These are phyloP conservation scores for Boletus sensibilis DNA, from an alignment of 768 basidiomycete genomes.

Conservation along the genomic window DNA sequence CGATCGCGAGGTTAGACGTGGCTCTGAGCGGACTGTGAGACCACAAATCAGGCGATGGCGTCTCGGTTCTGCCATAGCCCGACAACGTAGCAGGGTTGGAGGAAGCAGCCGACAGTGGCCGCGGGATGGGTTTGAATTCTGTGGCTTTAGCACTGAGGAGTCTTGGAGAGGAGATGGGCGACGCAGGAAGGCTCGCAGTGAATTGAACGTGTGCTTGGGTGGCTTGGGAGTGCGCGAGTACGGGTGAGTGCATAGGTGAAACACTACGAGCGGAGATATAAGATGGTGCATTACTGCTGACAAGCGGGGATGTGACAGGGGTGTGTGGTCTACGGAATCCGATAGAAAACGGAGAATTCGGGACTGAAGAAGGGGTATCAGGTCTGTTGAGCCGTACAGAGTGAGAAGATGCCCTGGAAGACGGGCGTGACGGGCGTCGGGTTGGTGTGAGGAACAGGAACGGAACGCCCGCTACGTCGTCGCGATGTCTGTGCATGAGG, in stretches of 20 bases:
- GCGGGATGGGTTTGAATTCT: conserved; percentile 83
- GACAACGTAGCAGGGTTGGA: conserved; percentile 50
- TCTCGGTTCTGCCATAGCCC: conserved; percentile 58
- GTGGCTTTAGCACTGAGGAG: conserved; percentile 86
- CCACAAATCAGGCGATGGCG: conserved; percentile 91
- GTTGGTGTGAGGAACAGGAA: conserved; percentile 82
- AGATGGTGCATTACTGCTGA: conserved; percentile 50
- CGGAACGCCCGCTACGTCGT: conserved; percentile 79
- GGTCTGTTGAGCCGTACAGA: conserved; percentile 68
- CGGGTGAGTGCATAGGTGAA: conserved; percentile 65
- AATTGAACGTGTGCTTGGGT: conserved; percentile 59
- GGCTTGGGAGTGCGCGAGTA: conserved; percentile 54
- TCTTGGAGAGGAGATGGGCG: conserved; percentile 82
- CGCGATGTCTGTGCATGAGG: conserved; percentile 93
- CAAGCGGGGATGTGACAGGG: conserved; percentile 73
- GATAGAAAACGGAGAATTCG: conserved; percentile 71
- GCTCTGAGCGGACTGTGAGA: conserved; percentile 67
- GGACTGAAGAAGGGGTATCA: conserved; percentile 74
- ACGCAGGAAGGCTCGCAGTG: conserved; percentile 79
- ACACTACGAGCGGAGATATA: conserved; percentile 55
- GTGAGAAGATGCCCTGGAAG: conserved; percentile 74
- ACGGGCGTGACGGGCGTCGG: conserved; percentile 76
- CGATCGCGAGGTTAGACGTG: conserved; percentile 86
- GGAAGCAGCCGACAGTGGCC: conserved; percentile 73
- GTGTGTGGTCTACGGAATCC: conserved; percentile 80